Base-by-base conservation (phyloP, 352 stramenopile genomes). In the Pythium sukuiense region DNA sequence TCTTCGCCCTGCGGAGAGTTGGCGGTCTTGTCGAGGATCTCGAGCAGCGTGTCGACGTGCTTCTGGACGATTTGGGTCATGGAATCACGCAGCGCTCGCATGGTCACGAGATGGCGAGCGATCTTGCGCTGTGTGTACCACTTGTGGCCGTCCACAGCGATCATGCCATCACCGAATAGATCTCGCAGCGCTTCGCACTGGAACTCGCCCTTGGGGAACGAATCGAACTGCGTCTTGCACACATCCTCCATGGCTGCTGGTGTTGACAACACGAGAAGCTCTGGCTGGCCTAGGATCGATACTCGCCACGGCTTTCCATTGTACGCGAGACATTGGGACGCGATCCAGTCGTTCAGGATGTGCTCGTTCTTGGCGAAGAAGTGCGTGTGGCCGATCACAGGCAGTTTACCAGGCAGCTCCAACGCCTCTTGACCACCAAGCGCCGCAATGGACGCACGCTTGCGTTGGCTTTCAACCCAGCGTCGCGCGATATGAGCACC, bases 211-310 rank as follows among this genome's bases (percentile, higher is more conserved):
- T 89, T 89, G 29, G 72, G 70, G 50, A 91, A 94, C 26, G 77
- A 86, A 37, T 87, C 74, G 60, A 92, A 92, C 37, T 90, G 75
- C 2, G 70, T 80, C 58, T 81, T 80, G 50, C 69, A 63, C 26
- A 83, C 69, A 53, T 83, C 77, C 35, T 83, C 75, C 39, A 79
- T 71, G 6, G 57, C 60, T 30, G 76, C 57, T 7, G 63, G 69
- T 11, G 72, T 78, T 9, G 52, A 71, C 33, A 81, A 39, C 48
- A 83, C 71, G 4, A 83, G 49, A 20, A 72, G 32, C 24, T 72
- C 59, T 6, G 75, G 77, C 18, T 69, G 58, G n/a, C 77, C 74
- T 8, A 83, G 26, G 16, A 76, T 49, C 6, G 53, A 64, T 16
- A 83, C 57, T 4, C 65, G 69, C 69, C 64, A 83, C 12, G 72